Evolutionary conservation across 164 flowering plant species (phyloP), one percentile per base, ranked within the genome.

Genomic region (Dillenia suffruticosa): DNA sequence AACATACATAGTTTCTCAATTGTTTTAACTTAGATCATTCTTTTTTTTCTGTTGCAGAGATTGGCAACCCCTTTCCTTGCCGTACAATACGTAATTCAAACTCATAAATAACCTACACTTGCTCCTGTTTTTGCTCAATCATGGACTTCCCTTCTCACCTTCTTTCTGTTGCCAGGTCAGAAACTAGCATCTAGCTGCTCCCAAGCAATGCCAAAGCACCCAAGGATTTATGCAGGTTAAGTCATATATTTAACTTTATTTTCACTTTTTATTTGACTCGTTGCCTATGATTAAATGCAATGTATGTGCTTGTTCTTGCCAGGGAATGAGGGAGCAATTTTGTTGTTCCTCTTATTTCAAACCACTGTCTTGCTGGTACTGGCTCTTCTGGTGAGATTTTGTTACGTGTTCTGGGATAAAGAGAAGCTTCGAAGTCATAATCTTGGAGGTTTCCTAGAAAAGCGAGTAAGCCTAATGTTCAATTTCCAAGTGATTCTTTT

Each of bases 351-450:
- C 61, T 44, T 87, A 51, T 77, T 85, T 53, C 88, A 93, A 70
- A 67, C 92, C n/a, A 56, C 67, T 7, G 47, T 87, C 19, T 56
- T 93, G 76, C 26, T 85, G 17, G 24, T 79, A 58, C 75, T 90
- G 12, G 82, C 80, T 2, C 77, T 70, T 6, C 63, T 77, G 9
- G 89, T 90, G 5, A 65, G 89, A 10, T 86, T 85, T 74, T 93
- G 98, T 67, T 84, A 77, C 55, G 72, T 82, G 66, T 90, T 93
- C 70, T 90, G 98, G 98, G 73, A 74, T 57, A 93, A 90, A 71
- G 83, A 75, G 72, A 90, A 87, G 75, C 79, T 93, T 52, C 79
- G 79, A 68, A 77, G 63, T 46, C 85, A 77, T 64, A 72, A 69
- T 72, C 86, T 93, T 22, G 89, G 87, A 47, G 68, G 61, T 55